phyloP scores from a whole-genome alignment of 257 asterid species.

The Lycium ferocissimum region DNA sequence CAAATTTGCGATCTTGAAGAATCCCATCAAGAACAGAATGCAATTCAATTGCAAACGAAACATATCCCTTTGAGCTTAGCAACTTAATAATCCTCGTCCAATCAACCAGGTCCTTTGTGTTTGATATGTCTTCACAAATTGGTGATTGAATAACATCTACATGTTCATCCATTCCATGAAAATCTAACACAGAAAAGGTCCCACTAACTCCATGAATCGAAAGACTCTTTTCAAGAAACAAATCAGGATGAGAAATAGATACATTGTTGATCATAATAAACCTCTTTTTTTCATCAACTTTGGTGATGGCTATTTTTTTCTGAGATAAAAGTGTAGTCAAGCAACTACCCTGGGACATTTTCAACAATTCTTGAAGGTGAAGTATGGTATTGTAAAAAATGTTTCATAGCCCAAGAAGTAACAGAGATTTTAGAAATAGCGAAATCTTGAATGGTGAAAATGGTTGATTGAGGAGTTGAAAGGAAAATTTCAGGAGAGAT shows the following conservation, averaged over 20 bases:
- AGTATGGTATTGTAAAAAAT: conserved; percentile 68
- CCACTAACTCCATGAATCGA: conserved; percentile 68
- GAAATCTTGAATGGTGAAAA: conserved; percentile 76
- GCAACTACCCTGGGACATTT: conserved; percentile 59
- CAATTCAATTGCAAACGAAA: conserved; percentile 68
- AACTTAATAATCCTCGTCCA: conserved; percentile 55
- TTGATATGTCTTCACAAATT: conserved; percentile 36
- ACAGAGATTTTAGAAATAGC: conserved; percentile 61
- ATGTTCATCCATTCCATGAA: conserved; percentile 28
- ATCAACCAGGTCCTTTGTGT: conserved; percentile 30
- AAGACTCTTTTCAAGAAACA: conserved; percentile 61
- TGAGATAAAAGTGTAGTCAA: conserved; percentile 47
- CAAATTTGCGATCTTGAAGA: conserved; percentile 46
- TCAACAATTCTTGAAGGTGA: conserved; percentile 54
- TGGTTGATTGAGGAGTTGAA: conserved; percentile 56
- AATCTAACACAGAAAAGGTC: conserved; percentile 42
- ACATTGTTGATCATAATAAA: conserved; percentile 60
- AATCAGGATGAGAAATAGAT: conserved; percentile 64
- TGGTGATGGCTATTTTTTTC: conserved; percentile 49
- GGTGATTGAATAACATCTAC: conserved; percentile 37
- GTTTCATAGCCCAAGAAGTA: conserved; percentile 61
- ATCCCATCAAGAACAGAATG: conserved; percentile 60
- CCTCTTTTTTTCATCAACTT: conserved; percentile 37
- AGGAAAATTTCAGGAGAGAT: conserved; percentile 79
- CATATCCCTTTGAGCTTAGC: conserved; percentile 62